phyloP scores from a whole-genome alignment of 345 rosid species.

The Syzygium aromaticum region DNA sequence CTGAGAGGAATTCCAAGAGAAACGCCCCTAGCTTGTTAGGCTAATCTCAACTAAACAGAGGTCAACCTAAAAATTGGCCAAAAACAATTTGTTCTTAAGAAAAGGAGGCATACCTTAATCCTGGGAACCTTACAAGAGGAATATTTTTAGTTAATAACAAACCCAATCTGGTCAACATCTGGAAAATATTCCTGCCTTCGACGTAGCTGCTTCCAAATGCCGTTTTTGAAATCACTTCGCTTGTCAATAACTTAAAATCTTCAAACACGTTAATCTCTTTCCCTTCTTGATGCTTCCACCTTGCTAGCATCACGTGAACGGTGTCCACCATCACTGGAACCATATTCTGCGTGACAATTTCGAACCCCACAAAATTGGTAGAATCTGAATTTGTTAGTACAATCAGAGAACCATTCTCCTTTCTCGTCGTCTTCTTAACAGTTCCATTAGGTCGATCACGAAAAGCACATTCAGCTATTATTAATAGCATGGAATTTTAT shows the following conservation, averaged over 20 bases:
- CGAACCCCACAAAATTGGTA: background rate
- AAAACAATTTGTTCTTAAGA: background rate
- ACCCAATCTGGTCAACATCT: slow-evolving; percentile 14
- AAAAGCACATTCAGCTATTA: background rate
- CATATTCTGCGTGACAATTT: slow-evolving; percentile 8
- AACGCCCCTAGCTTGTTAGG: background rate
- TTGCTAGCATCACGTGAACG: slow-evolving; percentile 29
- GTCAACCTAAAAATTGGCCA: background rate
- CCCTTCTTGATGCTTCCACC: slow-evolving; percentile 22
- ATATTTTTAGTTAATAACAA: slow-evolving; percentile 1
- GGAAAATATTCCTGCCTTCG: slow-evolving; percentile 31
- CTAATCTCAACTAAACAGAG: background rate
- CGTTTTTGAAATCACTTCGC: slow-evolving; percentile 38
- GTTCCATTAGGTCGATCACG: background rate
- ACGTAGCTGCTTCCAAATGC: slow-evolving; percentile 41
- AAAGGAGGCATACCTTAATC: slow-evolving; percentile 8
- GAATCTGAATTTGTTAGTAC: background rate
- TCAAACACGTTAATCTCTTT: slow-evolving; percentile 28
- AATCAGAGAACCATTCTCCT: background rate
- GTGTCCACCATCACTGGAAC: slow-evolving; percentile 25
- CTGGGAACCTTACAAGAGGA: slow-evolving; percentile 11
- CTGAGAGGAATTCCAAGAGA: slow-evolving; percentile 6
- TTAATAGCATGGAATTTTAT: background rate
- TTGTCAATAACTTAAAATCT: slow-evolving; percentile 31
- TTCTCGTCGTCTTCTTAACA: background rate